These are phyloP conservation scores for Populus nigra DNA, from an alignment of 345 rosid genomes.

Conservation along the genomic window DNA sequence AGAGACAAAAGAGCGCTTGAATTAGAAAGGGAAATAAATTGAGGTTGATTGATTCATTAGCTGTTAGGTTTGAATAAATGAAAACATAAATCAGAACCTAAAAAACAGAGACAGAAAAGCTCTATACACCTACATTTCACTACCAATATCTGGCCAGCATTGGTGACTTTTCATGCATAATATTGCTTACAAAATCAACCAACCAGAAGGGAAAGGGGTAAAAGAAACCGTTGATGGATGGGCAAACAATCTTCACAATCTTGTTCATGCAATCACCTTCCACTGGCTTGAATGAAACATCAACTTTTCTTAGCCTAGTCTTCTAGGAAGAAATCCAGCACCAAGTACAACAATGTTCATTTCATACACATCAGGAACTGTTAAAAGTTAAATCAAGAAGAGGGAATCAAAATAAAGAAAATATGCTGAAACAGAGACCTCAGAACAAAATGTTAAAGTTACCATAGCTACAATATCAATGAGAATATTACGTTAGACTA, in stretches of 20 bases:
- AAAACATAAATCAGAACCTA: not conserved
- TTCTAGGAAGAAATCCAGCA: not conserved
- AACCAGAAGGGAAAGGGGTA: not conserved
- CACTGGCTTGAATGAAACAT: not conserved
- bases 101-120: not conserved
- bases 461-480: not conserved
- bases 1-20: not conserved
- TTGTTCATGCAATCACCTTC: not conserved
- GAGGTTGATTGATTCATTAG: not conserved
- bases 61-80: not conserved
- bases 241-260: not conserved
- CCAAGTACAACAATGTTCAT: not conserved
- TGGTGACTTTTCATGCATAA: not conserved
- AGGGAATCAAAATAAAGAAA: not conserved
- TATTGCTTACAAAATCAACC: constrained; percentile 4
- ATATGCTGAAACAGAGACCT: not conserved
- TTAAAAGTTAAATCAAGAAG: not conserved
- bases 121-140: not conserved
- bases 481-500: not conserved
- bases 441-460: not conserved
- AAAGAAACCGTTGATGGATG: not conserved
- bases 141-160: not conserved
- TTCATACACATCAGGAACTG: not conserved
- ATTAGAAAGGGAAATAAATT: not conserved
- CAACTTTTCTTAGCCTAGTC: not conserved